A percentile compares a stretch with the other conserved stretches of the same genome.
Evolutionary conservation across 2,329 filamentous ascomycete species (phyloP).

Genomic region (Exophiala sp.): DNA sequence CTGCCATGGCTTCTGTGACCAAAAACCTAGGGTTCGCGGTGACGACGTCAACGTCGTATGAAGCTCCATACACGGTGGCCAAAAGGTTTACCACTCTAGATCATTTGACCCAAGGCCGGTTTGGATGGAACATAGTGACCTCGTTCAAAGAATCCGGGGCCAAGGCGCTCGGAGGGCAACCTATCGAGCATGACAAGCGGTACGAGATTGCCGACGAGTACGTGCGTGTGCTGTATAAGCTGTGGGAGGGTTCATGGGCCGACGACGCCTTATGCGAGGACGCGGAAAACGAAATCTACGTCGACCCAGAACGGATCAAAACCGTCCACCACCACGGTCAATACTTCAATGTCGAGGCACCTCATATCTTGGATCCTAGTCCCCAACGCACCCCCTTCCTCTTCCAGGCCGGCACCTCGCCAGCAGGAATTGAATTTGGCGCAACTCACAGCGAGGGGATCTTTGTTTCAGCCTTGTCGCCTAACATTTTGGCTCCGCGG

Average conservation of each 20-base stretch:
- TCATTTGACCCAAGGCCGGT: conserved; percentile 55
- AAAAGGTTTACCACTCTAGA: conserved; percentile 59
- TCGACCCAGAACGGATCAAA: conserved; percentile 52
- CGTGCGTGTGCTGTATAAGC: conserved; percentile 12
- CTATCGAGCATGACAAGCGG: conserved; percentile 57
- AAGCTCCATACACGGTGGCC: conserved; percentile 56
- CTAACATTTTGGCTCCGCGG: conserved; percentile 41
- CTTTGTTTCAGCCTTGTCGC: conserved; percentile 44
- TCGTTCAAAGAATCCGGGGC: conserved; percentile 58
- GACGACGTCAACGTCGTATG: conserved; percentile 58
- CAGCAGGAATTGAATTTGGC: conserved; percentile 43
- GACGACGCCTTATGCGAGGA: conserved; percentile 48
- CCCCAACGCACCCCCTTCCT: conserved; percentile 45
- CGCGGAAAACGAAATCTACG: conserved; percentile 43
- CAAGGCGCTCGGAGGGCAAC: conserved; percentile 40
- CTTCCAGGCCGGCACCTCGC: conserved; percentile 44
- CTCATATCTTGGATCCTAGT: conserved; percentile 41
- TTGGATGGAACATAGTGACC: conserved; percentile 64
- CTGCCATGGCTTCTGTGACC: conserved; percentile 61
- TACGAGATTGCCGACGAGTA: conserved; percentile 62
- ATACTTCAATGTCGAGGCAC: conserved; percentile 41
- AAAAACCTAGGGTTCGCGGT: conserved; percentile 59
- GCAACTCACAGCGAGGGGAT: conserved; percentile 42
- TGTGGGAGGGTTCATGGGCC: conserved; percentile 40
- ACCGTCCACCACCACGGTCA: conserved; percentile 55